Percentiles rank a stretch among this genome's conserved stretches.
Evolutionary conservation across 768 basidiomycete species (phyloP).

Genomic region (Trametes gibbosa): DNA sequence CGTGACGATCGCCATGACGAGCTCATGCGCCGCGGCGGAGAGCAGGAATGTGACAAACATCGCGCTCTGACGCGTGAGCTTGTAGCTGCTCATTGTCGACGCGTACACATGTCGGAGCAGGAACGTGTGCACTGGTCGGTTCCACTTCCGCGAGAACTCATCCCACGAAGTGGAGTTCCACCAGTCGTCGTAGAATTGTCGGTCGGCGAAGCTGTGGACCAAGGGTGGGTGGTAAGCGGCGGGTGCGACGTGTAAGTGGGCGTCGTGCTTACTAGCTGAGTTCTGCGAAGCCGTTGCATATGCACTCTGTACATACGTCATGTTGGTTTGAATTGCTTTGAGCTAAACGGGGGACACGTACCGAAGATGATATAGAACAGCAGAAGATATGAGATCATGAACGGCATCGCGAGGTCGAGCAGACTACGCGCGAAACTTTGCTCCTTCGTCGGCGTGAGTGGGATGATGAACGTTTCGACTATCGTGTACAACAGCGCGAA

Average conservation of each 20-base stretch:
- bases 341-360: constrained; percentile 25
- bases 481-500: constrained; percentile 93
- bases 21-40: constrained; percentile 86
- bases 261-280: constrained; percentile 86
- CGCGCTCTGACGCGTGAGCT: constrained; percentile 73
- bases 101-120: constrained; percentile 95
- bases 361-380: constrained; percentile 86
- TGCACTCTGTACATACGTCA: constrained; percentile 62
- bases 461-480: constrained; percentile 92
- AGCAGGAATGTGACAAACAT: constrained; percentile 92
- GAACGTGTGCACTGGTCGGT: constrained; percentile 93
- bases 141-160: constrained; percentile 98
- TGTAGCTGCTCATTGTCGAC: constrained; percentile 75
- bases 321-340: too few species aligned
- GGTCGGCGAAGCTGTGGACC: constrained; percentile 82
- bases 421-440: constrained; percentile 75
- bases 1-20: constrained; percentile 95
- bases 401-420: constrained; percentile 86
- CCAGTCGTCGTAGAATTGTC: constrained; percentile 98
- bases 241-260: too few species aligned
- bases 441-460: constrained; percentile 64
- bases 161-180: constrained; percentile 99
- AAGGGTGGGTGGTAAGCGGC: not conserved
- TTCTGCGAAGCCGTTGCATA: constrained; percentile 95
- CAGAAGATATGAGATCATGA: constrained; percentile 89